These are phyloP conservation scores for Fusarium papillatum DNA, from an alignment of 2,329 filamentous ascomycete genomes.

Conservation along the genomic window DNA sequence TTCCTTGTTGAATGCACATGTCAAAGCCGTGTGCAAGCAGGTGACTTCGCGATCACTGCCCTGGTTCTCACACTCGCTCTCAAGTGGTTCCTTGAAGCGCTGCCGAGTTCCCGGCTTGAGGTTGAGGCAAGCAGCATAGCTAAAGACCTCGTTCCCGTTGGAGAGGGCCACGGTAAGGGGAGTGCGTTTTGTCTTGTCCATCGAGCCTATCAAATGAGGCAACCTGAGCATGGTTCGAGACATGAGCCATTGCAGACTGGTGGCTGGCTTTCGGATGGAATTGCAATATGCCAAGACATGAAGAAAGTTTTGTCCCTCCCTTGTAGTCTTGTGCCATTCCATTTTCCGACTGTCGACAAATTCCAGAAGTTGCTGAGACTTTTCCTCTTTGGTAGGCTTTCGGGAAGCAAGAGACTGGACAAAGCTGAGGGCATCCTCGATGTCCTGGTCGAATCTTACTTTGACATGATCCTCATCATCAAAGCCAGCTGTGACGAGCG, in stretches of 20 bases:
- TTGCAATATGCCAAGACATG: conserved; percentile 9
- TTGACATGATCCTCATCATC: conserved; percentile 7
- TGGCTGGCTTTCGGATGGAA: background rate
- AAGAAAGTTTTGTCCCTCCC: conserved; percentile 7
- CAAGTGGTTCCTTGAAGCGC: background rate
- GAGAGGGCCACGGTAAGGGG: conserved; percentile 4
- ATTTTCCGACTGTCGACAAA: background rate
- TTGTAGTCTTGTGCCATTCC: conserved; percentile 8
- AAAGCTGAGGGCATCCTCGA: background rate
- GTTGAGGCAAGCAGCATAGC: background rate
- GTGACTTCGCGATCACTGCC: background rate
- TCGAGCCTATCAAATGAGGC: conserved; percentile 2
- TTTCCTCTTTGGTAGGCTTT: background rate
- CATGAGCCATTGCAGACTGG: conserved; percentile 15
- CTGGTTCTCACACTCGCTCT: background rate
- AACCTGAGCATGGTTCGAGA: background rate
- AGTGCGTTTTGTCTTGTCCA: conserved; percentile 8
- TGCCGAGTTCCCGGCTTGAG: background rate
- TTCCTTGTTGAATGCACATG: conserved; percentile 1
- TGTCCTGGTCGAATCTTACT: background rate
- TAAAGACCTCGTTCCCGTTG: conserved; percentile 1
- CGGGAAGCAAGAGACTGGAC: background rate
- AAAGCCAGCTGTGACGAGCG: background rate
- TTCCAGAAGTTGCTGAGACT: background rate
- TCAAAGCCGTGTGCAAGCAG: conserved; percentile 6